Base-by-base conservation (phyloP, 768 basidiomycete species). In the Boletus bicolor region DNA sequence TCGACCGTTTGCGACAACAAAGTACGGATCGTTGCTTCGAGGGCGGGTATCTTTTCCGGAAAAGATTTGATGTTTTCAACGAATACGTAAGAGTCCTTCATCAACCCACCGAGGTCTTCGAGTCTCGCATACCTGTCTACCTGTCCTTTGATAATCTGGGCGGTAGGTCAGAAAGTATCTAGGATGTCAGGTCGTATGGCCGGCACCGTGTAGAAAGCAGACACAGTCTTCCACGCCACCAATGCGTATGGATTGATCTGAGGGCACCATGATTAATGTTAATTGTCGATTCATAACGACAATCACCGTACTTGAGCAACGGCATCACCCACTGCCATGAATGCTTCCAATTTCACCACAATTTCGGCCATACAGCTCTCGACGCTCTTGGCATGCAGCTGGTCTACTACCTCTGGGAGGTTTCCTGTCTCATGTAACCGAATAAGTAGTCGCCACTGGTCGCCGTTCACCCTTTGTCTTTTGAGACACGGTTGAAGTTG, bases 1-100 rank as follows among this genome's bases (percentile, higher is more conserved):
- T 75, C 74, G 7, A 72, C 62, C 0, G 73, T 75, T 45, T 74
- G 74, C 8, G 64, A 60, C 2, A 70, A 46, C 19, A 75, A 58
- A 1, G 54, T 53, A 4, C 55, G 52, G 45, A 75, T 64, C 14
- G 59, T 63, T 32, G 59, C 56, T 44, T 75, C 67, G 3, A 74
- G 66, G 4, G 37, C 14, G 21, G 64, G 59, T 39, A 74, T 63
- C 43, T 56, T 71, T 45, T 67, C 60, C 7, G 68, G 63, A 17
- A 74, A 63, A 4, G 46, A 58, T 28, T 64, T 58, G 17, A 75
- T 51, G 8, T 57, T 59, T 28, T 73, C 67, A 8, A 72, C 69
- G 39, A 75, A 75, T 4, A 55, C 39, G 42, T 72, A 75, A 17
- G 68, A 56, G 5, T 68, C 64, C 17, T 45, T 62, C 74, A 75